Base-by-base conservation (phyloP, 2,329 filamentous ascomycete genomes). In the Nemania sp. region DNA sequence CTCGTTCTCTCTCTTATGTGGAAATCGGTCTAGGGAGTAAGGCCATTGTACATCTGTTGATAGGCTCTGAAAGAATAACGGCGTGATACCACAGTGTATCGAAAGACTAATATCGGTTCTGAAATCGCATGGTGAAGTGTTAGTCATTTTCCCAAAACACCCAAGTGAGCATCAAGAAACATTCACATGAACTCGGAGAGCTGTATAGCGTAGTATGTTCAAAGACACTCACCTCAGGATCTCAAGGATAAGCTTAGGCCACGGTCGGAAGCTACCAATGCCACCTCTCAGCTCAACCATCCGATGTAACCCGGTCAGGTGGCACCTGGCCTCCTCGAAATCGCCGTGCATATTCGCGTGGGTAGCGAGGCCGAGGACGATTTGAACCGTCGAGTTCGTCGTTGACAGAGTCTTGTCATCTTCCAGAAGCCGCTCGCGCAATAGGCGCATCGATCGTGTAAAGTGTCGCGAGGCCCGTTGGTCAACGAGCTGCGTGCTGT, bases 261-360 rank as follows among this genome's bases (percentile, higher is more conserved):
- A 49, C 6, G 29, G 29, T 29, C 29, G 18, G 18, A 49, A 49
- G 25, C n/a, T 37, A 17, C 18, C 9, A 11, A 49, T 49, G 47
- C 47, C 47, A n/a, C 47, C 47, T 37, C 47, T 35, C 13, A 49
- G 15, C 47, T 49, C 47, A n/a, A 49, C 32, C n/a, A 49, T 49
- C 2, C 47, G 47, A 15, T 13, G n/a, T 9, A 49, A 13, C 6
- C 47, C 47, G n/a, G 35, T 35, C n/a, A 49, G 5, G 18, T 49
- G 47, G n/a, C 29, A 49, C 11, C 29, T 49, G 9, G 47, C 47
- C 5, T 35, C 47, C 32, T 37, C 47, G n/a, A 49, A 49, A 11
- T 37, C 47, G 29, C 47, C 47, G 21, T 49, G 47, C 32, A 49
- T 35, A 13, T 18, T 49, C 10, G 47, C 47, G 13, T 49, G 47